A percentile compares a stretch with the other conserved stretches of the same genome.
These are phyloP conservation scores for Anthracocystis setariae DNA, from an alignment of 1,284 basidiomycete genomes.

Conservation along the genomic window DNA sequence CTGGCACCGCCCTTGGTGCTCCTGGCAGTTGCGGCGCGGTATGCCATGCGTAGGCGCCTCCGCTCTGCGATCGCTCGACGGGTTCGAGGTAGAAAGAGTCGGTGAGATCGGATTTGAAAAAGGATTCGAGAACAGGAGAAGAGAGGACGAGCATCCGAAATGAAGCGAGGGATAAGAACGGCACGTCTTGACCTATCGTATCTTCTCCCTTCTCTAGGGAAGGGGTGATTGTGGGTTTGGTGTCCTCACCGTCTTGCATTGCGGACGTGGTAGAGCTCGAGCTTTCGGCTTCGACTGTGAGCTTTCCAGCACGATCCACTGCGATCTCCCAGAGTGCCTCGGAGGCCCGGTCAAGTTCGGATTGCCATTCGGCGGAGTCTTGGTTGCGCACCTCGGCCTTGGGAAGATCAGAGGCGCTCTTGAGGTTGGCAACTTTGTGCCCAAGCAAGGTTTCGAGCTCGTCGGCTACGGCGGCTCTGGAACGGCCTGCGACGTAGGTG, in stretches of 20 bases:
- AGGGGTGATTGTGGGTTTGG: neutral
- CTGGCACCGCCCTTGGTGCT: constrained; percentile 48
- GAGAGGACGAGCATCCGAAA: constrained; percentile 64
- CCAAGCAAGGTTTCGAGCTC: constrained; percentile 53
- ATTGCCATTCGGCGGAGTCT: constrained; percentile 48
- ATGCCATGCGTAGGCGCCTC: constrained; percentile 64
- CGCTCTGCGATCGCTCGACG: constrained; percentile 59
- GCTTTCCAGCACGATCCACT: constrained; percentile 56
- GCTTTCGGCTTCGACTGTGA: constrained; percentile 28
- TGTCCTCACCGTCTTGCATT: constrained; percentile 38
- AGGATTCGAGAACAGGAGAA: constrained; percentile 61
- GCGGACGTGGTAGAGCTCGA: neutral
- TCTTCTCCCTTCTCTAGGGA: constrained; percentile 1
- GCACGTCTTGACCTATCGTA: constrained; percentile 55
- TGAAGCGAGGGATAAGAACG: constrained; percentile 62
- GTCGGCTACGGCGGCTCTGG: constrained; percentile 71
- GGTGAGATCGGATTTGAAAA: constrained; percentile 64
- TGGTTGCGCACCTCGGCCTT: constrained; percentile 17
- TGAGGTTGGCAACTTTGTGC: constrained; percentile 22
- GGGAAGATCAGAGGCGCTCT: constrained; percentile 33
- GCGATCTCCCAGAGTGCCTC: constrained; percentile 65
- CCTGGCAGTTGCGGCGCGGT: constrained; percentile 56
- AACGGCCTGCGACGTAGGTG: constrained; percentile 60
- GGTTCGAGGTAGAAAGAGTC: constrained; percentile 61
- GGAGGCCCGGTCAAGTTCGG: constrained; percentile 57